These are phyloP conservation scores for Colletotrichum sp. DNA, from an alignment of 2,329 filamentous ascomycete genomes.

Conservation along the genomic window DNA sequence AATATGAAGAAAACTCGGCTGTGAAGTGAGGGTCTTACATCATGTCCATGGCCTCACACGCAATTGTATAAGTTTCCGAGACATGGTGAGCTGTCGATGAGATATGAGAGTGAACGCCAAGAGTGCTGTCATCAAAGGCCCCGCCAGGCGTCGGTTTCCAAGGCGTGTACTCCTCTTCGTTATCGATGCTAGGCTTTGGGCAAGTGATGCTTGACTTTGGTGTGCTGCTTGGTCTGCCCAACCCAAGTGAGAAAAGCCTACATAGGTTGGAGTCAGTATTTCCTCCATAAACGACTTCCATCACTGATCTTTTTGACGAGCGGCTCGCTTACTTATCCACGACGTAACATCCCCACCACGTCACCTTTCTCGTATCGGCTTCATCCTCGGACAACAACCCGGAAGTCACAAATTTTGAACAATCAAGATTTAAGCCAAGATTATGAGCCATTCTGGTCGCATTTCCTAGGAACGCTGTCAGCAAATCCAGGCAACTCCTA, in stretches of 20 bases:
- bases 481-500: not conserved
- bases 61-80: conserved; percentile 22
- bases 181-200: conserved; percentile 19
- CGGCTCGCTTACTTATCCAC: conserved; percentile 24
- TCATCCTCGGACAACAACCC: conserved; percentile 21
- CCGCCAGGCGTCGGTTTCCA: conserved; percentile 10
- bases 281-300: rapidly evolving
- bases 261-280: not conserved
- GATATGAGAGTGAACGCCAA: conserved; percentile 19
- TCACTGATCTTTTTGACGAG: rapidly evolving
- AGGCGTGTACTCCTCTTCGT: conserved; percentile 19
- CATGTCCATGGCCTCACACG: conserved; percentile 23
- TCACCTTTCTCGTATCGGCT: conserved; percentile 24
- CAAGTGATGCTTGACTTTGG: conserved; percentile 23
- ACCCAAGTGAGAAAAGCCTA: conserved; percentile 23
- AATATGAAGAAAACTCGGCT: not conserved
- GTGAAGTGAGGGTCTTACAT: not conserved
- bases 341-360: conserved; percentile 28
- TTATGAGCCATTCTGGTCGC: conserved; percentile 29
- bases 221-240: conserved; percentile 25
- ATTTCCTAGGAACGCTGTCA: conserved; percentile 9
- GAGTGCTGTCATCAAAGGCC: not conserved
- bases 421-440: conserved; percentile 27
- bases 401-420: conserved; percentile 10
- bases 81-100: conserved; percentile 19